Evolutionary conservation across 2,329 filamentous ascomycete species (phyloP), one percentile per base, ranked within the genome.

Genomic region (Trichoderma guizhouense): DNA sequence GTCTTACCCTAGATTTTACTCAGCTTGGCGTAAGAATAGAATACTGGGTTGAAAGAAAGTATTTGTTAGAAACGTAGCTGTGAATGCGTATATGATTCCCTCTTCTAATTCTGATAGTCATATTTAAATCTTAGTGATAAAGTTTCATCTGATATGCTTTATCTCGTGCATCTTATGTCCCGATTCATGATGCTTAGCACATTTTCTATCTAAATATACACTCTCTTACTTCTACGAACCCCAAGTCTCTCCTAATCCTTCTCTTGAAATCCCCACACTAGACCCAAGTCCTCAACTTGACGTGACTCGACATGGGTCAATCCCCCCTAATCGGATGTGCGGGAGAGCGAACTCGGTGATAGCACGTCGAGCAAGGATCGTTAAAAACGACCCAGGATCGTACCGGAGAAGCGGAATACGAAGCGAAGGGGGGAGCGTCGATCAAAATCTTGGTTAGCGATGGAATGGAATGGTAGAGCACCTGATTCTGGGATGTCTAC

Each of bases 371-470:
- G 39, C 63, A 53, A 18, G 64, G 64, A 26, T 26, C 1, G 2
- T 15, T 9, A 55, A 30, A 30, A 67, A 39, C 12, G 21, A 11
- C 7, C 64, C 11, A 58, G 64, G 64, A 55, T 67, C 11, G 53
- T 21, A 39, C n/a, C 43, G 53, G 34, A 68, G 34, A 58, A 43
- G 18, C 18, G 24, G 47, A 51, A 39, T 60, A 24, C 12, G 66
- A 69, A 69, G 66, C 39, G 57, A 62, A 53, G 67, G 65, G 57
- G 57, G 43, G 28, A 43, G 28, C 21, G 57, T 51, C 67, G 67
- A 69, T 62, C 67, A 36, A 69, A 62, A 69, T 69, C 21, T 62
- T 69, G 30, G 57, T 32, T 62, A 53, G 39, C 65, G 55, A 60
- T 47, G 28, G 30, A 24, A 53, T 24, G 39, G 39, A 18, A 43